Evolutionary conservation across 148 eudicot genomes (phyloP).

Genomic region (Dianthus caryophyllus): DNA sequence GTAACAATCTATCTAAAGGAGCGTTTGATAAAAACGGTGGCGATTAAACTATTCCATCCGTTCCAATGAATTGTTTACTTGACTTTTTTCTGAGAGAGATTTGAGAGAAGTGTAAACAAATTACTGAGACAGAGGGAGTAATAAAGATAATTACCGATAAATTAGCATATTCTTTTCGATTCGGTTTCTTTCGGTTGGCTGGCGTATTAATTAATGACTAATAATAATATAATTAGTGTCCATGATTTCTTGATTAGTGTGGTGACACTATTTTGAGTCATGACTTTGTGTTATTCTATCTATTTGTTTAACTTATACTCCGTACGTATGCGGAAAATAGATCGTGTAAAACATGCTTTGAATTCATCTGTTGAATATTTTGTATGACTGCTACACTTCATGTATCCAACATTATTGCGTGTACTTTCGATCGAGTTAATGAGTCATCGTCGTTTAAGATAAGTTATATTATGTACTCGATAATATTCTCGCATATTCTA

Average conservation of each 20-base stretch:
- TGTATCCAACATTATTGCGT: background rate
- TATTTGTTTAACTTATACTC: no score
- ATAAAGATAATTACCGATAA: slow-evolving; percentile 2
- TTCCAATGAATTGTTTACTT: no score
- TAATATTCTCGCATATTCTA: background rate
- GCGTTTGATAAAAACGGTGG: background rate
- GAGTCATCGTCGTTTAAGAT: background rate
- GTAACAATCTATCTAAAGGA: background rate
- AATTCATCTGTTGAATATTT: background rate
- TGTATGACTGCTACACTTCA: background rate
- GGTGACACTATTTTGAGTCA: background rate
- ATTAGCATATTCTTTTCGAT: background rate
- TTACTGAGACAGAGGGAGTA: no score
- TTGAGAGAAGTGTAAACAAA: no score
- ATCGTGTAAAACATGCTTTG: background rate
- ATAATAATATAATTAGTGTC: no score
- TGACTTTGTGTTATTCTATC: background rate
- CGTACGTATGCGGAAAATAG: slow-evolving; percentile 18
- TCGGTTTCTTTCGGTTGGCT: background rate
- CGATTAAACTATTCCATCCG: background rate
- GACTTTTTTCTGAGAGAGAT: no score
- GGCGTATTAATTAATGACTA: background rate
- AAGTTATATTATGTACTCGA: background rate
- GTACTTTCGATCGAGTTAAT: background rate
- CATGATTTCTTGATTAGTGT: background rate